Evolutionary conservation across 176 grass and related monocot species (phyloP), one percentile per base, ranked within the genome.

Genomic region (Hordeum marinum): DNA sequence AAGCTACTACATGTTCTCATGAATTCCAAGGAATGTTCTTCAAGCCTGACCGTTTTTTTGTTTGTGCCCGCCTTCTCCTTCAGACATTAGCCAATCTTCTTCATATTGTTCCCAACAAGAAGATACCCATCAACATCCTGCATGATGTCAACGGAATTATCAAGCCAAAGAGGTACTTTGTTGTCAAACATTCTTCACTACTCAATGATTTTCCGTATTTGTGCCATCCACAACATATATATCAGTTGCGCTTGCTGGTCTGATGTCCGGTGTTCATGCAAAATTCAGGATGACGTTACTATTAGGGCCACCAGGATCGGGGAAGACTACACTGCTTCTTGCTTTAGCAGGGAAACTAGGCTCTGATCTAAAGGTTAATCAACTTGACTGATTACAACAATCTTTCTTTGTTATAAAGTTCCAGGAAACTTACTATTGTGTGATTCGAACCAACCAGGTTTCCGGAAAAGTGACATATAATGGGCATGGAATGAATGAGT

Each of bases 401-500:
- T 60, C 26, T 17, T 57, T 57, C 54, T 57, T 55, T 86, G 12
- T 66, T 69, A 7, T 48, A 10, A 50, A 41, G 77, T 67, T 80
- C 23, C 7, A 65, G 11, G 14, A 67, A 84, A 29, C 43, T 79
- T 72, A 54, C 78, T 15, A 39, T 50, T 68, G 8, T 76, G 7
- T 77, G 29, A 82, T 63, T 64, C 21, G 34, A 79, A 77, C 32
- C 31, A 62, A 84, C 69, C 79, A 94, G 92, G 87, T 85, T 41
- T 76, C 90, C 46, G 90, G 92, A 61, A 88, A 73, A 21, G 85
- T 94, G 48, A 94, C 90, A 55, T 94, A 88, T 75, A 94, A 94
- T 64, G 92, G 92, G 40, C 90, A 94, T 77, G 82, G 67, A 42
- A 92, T 92, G 92, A 78, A 88, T 83, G 92, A 94, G 61, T 94